phyloP scores from a whole-genome alignment of 805 yeast species.

The Starmerella tilneyi region DNA sequence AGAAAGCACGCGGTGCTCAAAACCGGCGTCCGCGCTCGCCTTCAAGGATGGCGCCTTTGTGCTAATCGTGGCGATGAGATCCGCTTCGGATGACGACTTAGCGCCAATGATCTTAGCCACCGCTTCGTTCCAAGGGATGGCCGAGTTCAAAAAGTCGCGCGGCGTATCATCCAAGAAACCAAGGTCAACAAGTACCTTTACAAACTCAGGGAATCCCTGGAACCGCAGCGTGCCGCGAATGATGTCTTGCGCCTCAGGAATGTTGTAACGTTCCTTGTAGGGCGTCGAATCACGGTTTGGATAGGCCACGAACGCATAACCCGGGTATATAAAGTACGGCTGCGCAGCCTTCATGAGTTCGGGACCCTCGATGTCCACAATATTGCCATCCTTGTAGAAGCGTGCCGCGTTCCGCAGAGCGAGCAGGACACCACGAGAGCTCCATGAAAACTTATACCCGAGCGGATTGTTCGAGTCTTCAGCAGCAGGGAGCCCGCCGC shows the following conservation, averaged over 20 bases:
- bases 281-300: constrained; percentile 97
- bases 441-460: constrained; percentile 99
- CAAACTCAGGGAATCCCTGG: constrained; percentile 98
- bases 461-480: constrained; percentile 95
- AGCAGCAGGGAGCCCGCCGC: constrained; percentile 99
- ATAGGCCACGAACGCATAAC: constrained; percentile 86
- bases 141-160: constrained; percentile 42
- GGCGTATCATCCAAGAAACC: constrained; percentile 81
- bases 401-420: constrained; percentile 91
- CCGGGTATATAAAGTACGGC: constrained; percentile 93
- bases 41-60: constrained; percentile 43
- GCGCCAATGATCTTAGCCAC: constrained; percentile 66
- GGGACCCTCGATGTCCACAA: constrained; percentile 70
- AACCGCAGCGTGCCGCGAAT: constrained; percentile 94
- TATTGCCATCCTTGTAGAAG: constrained; percentile 76
- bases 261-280: constrained; percentile 80
- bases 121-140: constrained; percentile 82
- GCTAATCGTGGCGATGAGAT: constrained; percentile 64
- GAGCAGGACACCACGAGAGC: constrained; percentile 92
- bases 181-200: constrained; percentile 86
- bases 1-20: constrained; percentile 72
- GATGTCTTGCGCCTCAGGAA: constrained; percentile 95
- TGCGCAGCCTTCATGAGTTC: constrained; percentile 91
- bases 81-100: constrained; percentile 55
- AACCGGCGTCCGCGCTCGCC: constrained; percentile 66